Percentiles rank a stretch among this genome's conserved stretches.
phyloP scores from a whole-genome alignment of 805 yeast species.

The Maudiozyma bulderi region DNA sequence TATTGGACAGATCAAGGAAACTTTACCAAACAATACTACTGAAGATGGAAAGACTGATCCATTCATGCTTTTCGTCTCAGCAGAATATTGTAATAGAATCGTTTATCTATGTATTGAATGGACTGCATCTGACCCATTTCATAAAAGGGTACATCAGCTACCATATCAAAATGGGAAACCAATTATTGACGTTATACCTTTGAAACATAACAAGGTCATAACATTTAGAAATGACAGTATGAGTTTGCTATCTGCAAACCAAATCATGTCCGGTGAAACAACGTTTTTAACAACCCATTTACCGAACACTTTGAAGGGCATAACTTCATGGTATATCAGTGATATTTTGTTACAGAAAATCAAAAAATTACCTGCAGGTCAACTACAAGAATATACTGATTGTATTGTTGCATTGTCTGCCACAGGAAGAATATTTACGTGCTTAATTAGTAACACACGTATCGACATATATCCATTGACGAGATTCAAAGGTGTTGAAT shows the following conservation, averaged over 20 bases:
- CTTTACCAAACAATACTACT: too few species aligned
- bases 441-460: constrained; percentile 9
- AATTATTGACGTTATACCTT: constrained; percentile 15
- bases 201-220: constrained; percentile 10
- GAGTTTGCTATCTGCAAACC: constrained; percentile 19
- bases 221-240: constrained; percentile 8
- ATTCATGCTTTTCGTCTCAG: constrained; percentile 14
- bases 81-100: constrained; percentile 12
- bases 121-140: constrained; percentile 10
- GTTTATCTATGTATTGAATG: constrained; percentile 23
- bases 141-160: constrained; percentile 21
- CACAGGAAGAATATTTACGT: constrained; percentile 19
- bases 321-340: constrained; percentile 16
- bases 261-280: constrained; percentile 25
- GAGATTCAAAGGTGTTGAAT: constrained; percentile 19
- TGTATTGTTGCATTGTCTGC: constrained; percentile 18
- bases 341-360: constrained; percentile 14
- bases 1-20: background rate
- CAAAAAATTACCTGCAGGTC: constrained; percentile 1
- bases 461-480: constrained; percentile 16
- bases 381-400: constrained; percentile 6
- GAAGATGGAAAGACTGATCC: background rate
- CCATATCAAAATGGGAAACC: constrained; percentile 14
- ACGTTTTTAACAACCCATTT: constrained; percentile 7
- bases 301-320: constrained; percentile 8